phyloP scores from a whole-genome alignment of 2,329 filamentous ascomycete species.

The Dothistroma pini region DNA sequence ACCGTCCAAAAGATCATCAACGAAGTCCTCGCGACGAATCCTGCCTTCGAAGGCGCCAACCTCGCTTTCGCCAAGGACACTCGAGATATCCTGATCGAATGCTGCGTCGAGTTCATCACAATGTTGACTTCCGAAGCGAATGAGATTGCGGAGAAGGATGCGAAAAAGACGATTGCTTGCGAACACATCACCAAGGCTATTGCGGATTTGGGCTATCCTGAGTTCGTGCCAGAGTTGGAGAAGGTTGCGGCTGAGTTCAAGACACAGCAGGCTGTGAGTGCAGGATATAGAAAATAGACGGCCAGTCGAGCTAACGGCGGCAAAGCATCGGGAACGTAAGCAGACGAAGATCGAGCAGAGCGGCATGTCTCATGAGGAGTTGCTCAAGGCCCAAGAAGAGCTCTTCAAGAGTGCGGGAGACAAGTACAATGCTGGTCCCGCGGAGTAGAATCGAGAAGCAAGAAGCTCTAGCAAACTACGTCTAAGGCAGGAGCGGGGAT shows the following conservation, averaged over 20 bases:
- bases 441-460: background rate
- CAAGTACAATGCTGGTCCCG: slow-evolving; percentile 54
- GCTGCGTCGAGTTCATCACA: slow-evolving; percentile 98
- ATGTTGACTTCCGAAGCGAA: slow-evolving; percentile 98
- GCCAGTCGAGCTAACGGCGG: slow-evolving; percentile 5
- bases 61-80: slow-evolving; percentile 93
- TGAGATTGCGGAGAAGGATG: slow-evolving; percentile 97
- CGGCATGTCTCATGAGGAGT: slow-evolving; percentile 84
- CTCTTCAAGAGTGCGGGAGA: slow-evolving; percentile 79
- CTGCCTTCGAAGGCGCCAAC: slow-evolving; percentile 45
- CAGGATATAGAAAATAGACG: slow-evolving; percentile 9
- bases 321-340: slow-evolving; percentile 88
- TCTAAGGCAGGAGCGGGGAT: background rate
- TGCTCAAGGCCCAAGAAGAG: slow-evolving; percentile 84
- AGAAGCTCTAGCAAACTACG: background rate
- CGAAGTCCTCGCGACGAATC: slow-evolving; percentile 78
- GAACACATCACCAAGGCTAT: slow-evolving; percentile 96
- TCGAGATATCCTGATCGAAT: slow-evolving; percentile 92
- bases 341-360: slow-evolving; percentile 95
- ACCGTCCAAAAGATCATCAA: slow-evolving; percentile 82
- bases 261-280: slow-evolving; percentile 78
- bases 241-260: slow-evolving; percentile 89
- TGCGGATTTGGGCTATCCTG: slow-evolving; percentile 84
- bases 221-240: slow-evolving; percentile 84
- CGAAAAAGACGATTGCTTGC: slow-evolving; percentile 98